Conservation (phyloP, 371 early-diverging fungal species). For the Zychaea mexicana region DNA sequence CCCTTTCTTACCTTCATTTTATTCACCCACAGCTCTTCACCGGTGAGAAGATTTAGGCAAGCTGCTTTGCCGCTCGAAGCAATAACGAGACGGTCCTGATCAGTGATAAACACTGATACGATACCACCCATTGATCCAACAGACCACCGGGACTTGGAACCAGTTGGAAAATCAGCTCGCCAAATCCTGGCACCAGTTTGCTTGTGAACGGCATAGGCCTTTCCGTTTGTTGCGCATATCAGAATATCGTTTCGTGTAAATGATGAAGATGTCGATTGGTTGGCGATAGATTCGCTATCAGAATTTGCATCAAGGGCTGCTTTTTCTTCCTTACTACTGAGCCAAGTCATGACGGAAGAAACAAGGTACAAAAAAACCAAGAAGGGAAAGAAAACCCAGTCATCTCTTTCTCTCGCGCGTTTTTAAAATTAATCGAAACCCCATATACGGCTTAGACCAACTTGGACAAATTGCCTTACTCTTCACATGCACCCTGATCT, state of each 20-base stretch:
- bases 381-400: too few species aligned
- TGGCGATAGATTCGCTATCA: background rate
- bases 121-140: slow-evolving; percentile 12
- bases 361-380: background rate
- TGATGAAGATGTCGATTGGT: background rate
- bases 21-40: slow-evolving; percentile 31
- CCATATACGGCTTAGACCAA: too few species aligned
- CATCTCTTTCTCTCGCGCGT: too few species aligned
- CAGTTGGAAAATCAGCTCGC: slow-evolving; percentile 24
- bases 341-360: background rate
- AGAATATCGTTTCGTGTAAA: slow-evolving; percentile 29
- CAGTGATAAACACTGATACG: slow-evolving; percentile 34
- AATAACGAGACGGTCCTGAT: slow-evolving; percentile 23
- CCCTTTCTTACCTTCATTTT: slow-evolving; percentile 28
- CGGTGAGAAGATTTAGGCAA: slow-evolving; percentile 23
- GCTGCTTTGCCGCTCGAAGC: slow-evolving; percentile 24
- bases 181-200: slow-evolving; percentile 30
- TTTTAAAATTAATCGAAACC: too few species aligned
- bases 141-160: slow-evolving; percentile 4
- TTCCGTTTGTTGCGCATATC: slow-evolving; percentile 35
- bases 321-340: background rate
- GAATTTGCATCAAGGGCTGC: background rate
- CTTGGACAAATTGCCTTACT: too few species aligned
- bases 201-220: slow-evolving; percentile 40
- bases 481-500: too few species aligned